phyloP scores from a whole-genome alignment of 73 alveolate species.

The Stentor coeruleus region DNA sequence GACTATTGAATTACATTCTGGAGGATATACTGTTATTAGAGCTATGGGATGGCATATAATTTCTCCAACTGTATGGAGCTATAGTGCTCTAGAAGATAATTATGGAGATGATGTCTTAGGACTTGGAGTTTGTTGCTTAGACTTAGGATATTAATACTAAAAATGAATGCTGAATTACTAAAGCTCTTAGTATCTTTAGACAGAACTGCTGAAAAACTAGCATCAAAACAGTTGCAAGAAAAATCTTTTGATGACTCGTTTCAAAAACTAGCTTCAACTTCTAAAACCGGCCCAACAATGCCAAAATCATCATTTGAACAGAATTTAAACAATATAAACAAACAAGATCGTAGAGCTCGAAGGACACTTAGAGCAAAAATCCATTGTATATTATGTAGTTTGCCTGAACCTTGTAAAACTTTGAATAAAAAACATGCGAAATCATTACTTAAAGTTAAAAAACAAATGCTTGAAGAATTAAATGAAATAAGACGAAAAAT shows the following conservation, averaged over 20 bases:
- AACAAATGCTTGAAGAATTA: not conserved
- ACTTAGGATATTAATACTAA: not conserved
- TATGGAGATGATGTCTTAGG: not conserved
- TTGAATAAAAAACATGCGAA: not conserved
- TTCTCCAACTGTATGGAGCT: conserved; percentile 15
- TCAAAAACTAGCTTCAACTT: too few relatives aligned
- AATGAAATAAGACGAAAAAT: not conserved
- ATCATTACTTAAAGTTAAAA: not conserved
- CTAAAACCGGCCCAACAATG: too few relatives aligned
- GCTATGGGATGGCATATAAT: conserved; percentile 58
- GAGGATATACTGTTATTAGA: conserved; percentile 60
- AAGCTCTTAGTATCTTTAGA: not conserved
- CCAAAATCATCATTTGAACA: too few relatives aligned
- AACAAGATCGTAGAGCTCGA: not conserved
- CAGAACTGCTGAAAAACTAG: not conserved
- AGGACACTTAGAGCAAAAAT: not conserved
- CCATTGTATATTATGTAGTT: not conserved
- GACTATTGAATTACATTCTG: conserved; percentile 65
- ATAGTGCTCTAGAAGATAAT: not conserved
- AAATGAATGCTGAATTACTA: not conserved
- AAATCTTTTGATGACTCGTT: too few relatives aligned
- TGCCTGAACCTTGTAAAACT: not conserved
- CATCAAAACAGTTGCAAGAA: not conserved
- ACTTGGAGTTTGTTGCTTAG: conserved; percentile 9
- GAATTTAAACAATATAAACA: too few relatives aligned